Evolutionary conservation across 108 stramenopile species (phyloP), one percentile per base, ranked within the genome.

Genomic region (Poteriospumella lacustris): DNA sequence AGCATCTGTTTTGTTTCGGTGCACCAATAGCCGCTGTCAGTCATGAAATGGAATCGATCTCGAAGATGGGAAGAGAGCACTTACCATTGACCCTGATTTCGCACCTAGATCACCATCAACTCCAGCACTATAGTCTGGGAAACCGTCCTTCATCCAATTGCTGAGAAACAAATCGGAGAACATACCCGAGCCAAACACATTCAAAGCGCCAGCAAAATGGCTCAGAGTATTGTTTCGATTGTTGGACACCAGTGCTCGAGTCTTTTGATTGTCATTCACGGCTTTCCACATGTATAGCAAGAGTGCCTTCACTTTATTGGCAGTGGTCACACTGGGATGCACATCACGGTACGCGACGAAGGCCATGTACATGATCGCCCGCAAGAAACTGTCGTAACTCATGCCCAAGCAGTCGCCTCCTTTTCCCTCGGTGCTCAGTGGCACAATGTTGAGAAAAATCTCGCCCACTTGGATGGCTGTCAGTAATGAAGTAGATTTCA

Each of bases 201-300:
- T 73, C 36, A 73, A 33, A 44, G 70, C 26, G 5, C 70, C 70
- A 44, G 70, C 70, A 73, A 31, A 33, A 64, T 33, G 15, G 26
- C 31, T 73, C 41, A 44, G 19, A 19, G 70, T 73, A 73, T 56
- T 3, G 5, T 5, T 26, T 3, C 44, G 70, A 9, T 52, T 26
- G 41, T 15, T 73, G 36, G 9, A 5, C 41, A 64, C 60, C 5
- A 31, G 15, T 5, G 33, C 33, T 31, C 24, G 15, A 24, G 31
- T 64, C 3, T 34, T n/a, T 3, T 73, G 26, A 44, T 24, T 73
- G 42, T 73, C 70, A 24, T 73, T 73, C 33, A 73, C 70, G 9
- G 70, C 70, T 38, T 73, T 73, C 70, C 70, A 73, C 70, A 73
- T 73, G 41, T 52, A 73, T 19, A 73, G 41, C 36, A 73, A 24